These are phyloP conservation scores for Anethum foeniculum DNA, from an alignment of 140 eudicot genomes.

Conservation along the genomic window DNA sequence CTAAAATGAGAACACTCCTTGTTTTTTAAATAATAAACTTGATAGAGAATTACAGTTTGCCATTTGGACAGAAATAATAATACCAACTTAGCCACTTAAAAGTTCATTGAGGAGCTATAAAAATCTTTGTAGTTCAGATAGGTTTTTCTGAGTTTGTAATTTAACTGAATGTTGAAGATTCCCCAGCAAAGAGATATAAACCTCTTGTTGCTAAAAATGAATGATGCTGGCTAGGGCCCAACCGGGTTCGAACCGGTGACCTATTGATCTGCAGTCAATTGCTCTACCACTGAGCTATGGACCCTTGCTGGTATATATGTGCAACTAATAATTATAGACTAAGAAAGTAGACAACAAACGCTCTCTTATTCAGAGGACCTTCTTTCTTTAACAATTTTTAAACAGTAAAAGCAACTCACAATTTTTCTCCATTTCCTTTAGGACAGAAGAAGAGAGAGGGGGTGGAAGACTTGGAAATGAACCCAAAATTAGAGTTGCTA, in stretches of 20 bases:
- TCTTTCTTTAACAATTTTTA: background rate
- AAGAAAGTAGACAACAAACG: background rate
- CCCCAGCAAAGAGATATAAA: background rate
- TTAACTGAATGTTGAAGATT: background rate
- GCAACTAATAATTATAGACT: background rate
- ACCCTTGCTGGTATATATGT: slow-evolving; percentile 25
- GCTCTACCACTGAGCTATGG: slow-evolving; percentile 99
- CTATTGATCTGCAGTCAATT: slow-evolving; percentile 99
- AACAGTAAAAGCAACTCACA: background rate
- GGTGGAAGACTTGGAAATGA: no score
- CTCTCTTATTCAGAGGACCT: background rate
- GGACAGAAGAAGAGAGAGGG: no score
- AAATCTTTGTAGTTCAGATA: no score
- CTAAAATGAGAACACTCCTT: no score
- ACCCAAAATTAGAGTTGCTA: no score
- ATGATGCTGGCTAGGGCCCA: slow-evolving; percentile 45
- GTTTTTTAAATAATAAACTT: no score
- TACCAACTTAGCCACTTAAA: no score
- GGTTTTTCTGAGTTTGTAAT: no score
- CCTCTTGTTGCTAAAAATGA: background rate
- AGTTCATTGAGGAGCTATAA: no score
- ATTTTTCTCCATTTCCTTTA: no score
- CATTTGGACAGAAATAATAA: no score
- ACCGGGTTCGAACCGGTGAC: slow-evolving; percentile 98
- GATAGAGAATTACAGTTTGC: no score